Base-by-base conservation (phyloP, 1,284 basidiomycete genomes). In the Apiotrichum gamsii region DNA sequence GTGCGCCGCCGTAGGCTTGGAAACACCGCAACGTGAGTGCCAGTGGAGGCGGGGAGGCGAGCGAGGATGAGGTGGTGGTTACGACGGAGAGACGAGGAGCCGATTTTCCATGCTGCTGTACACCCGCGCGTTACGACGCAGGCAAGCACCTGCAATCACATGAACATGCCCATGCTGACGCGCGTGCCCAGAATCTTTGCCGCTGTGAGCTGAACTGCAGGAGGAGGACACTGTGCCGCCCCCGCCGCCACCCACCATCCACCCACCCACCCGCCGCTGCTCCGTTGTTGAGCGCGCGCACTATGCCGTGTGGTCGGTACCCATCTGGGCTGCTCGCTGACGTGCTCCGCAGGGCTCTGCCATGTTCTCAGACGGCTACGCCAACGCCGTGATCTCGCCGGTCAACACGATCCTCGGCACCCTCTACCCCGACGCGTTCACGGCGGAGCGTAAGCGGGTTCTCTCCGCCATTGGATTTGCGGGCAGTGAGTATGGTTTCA, bases 351-450 rank as follows among this genome's bases (percentile, higher is more conserved):
- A 59, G 58, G 87, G 88, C 56, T 87, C 87, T 4, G 87, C 87
- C 25, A 75, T 90, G 43, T 89, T 90, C 74, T 87, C 85, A 30
- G 88, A 91, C 43, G 57, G 85, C 21, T 89, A 89, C 66, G 83
- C 85, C 25, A 90, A 90, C 64, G 80, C 80, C 61, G 77, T 87
- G 56, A 85, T 90, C 59, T 84, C 85, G 52, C 61, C 57, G 4
- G 56, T 55, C 34, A 52, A 45, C 31, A 55, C 56, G 82, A 83
- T 88, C 42, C 69, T 90, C 56, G 23, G 77, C 31, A 76, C 84
- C 34, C 87, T 88, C 65, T 82, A 83, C 51, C 51, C 75, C 11
- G 76, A 76, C 0, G 71, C 70, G 5, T 68, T 84, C 55, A 63
- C 57, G n/a, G 56, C 67, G 1, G 62, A 78, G 42, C 79, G 82